These are phyloP conservation scores for Globisporangium barbulae DNA, from an alignment of 352 stramenopile genomes.

Conservation along the genomic window DNA sequence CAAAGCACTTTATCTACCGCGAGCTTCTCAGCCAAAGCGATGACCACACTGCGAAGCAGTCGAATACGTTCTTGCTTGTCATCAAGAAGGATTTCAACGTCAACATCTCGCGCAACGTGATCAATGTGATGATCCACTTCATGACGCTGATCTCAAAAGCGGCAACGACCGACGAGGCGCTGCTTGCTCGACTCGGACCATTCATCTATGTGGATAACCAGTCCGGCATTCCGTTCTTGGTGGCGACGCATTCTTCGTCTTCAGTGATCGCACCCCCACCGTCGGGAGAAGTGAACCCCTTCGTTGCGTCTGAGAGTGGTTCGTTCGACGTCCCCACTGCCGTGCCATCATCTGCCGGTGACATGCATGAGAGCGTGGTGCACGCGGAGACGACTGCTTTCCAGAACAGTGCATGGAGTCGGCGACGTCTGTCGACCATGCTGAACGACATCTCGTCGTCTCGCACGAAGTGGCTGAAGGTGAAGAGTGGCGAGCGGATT, in stretches of 20 bases:
- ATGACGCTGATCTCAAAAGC: constrained; percentile 69
- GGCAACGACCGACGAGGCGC: constrained; percentile 32
- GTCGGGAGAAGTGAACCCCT: constrained; percentile 14
- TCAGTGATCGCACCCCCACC: constrained; percentile 17
- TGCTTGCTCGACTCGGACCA: constrained; percentile 54
- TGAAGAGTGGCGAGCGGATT: constrained; percentile 58
- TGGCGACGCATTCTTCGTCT: constrained; percentile 50
- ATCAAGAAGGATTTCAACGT: constrained; percentile 82
- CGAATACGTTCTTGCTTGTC: constrained; percentile 70
- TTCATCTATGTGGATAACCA: constrained; percentile 89
- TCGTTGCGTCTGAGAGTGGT: constrained; percentile 17
- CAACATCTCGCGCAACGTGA: constrained; percentile 76
- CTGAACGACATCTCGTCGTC: constrained; percentile 74
- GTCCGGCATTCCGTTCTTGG: constrained; percentile 77
- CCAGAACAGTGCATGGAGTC: constrained; percentile 51
- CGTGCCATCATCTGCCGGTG: constrained; percentile 27
- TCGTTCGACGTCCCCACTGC: constrained; percentile 57
- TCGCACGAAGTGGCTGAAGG: constrained; percentile 62
- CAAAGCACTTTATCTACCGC: constrained; percentile 84
- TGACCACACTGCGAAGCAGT: constrained; percentile 48
- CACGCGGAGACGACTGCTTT: constrained; percentile 46
- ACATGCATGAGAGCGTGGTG: constrained; percentile 41
- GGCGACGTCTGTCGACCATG: constrained; percentile 65
- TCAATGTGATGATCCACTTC: constrained; percentile 83
- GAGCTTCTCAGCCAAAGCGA: constrained; percentile 62